phyloP scores from a whole-genome alignment of 441 rosid genomes.

The Brassica balearica region DNA sequence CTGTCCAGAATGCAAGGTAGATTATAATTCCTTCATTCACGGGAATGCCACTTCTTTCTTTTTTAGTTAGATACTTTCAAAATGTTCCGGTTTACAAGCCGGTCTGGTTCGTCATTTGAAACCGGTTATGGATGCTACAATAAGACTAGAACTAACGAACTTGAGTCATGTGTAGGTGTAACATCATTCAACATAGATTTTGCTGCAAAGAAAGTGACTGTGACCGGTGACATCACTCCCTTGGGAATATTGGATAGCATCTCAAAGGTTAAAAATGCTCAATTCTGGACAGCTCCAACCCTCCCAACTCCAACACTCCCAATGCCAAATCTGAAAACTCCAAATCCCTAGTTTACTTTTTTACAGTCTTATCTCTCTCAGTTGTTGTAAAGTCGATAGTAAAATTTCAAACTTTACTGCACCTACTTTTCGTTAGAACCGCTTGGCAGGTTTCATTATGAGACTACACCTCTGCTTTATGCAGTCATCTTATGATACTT shows the following conservation, averaged over 20 bases:
- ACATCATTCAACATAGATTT: constrained; percentile 77
- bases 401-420: constrained; percentile 3
- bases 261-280: constrained; percentile 82
- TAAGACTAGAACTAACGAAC: not conserved
- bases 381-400: constrained; percentile 16
- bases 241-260: constrained; percentile 67
- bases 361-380: not conserved
- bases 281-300: constrained; percentile 61
- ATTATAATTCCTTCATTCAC: constrained; percentile 1
- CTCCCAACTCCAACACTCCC: not conserved
- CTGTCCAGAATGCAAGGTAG: constrained; percentile 86
- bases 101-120: not conserved
- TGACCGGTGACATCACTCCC: constrained; percentile 58
- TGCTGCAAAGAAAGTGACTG: constrained; percentile 77
- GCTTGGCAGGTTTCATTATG: not conserved
- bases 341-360: not conserved
- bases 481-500: not conserved
- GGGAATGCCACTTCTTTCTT: not conserved
- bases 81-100: not conserved
- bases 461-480: not conserved
- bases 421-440: not conserved
- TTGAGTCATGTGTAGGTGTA: constrained; percentile 60
- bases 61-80: constrained; percentile 2
- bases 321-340: not conserved
- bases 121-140: not conserved